Evolutionary conservation across 1,284 basidiomycete species (phyloP), one percentile per base, ranked within the genome.

Genomic region (Fomes fomentarius): DNA sequence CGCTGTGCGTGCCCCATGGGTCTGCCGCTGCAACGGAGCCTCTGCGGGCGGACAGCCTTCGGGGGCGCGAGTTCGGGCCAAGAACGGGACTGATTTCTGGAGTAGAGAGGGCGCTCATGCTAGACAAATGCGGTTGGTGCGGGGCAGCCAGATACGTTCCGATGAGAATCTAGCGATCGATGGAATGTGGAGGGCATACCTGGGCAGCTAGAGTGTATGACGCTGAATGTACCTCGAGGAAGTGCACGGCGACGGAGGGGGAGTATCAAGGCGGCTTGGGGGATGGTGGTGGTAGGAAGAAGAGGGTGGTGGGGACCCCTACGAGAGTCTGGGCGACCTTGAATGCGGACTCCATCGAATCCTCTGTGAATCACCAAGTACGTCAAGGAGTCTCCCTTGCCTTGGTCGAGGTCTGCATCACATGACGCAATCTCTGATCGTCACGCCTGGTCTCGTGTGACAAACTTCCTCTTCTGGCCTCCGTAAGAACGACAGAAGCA

Each of bases 21-120:
- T 91, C 89, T 1, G 78, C 70, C 0, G 89, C 89, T 31, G 80
- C 75, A 24, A 78, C 70, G 1, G 89, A 91, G 17, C 88, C 88
- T 34, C 87, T 76, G 26, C 89, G 78, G 5, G 77, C 67, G 24
- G 78, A 75, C 25, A 89, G 75, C 48, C 80, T 74, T 48, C 73
- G 71, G 15, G 69, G 59, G 26, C 56, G 63, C 8, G 62, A 42
- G 37, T 30, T 57, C 1, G 70, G 65, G 47, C 67, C 60, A 47
- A 63, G 53, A 11, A 61, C 40, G 4, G 68, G 66, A 49, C 67
- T 67, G 37, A 65, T 59, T 21, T 62, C 56, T 14, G 68, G 66
- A 15, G 67, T 68, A 17, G 57, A 56, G 15, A 47, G 30, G 39
- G 58, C 49, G 58, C 60, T 65, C 62, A 63, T 63, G 40, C 56